Evolutionary conservation across 2,329 filamentous ascomycete genomes (phyloP), one percentile per base, ranked within the genome.

Genomic region (Fusarium tupiense): DNA sequence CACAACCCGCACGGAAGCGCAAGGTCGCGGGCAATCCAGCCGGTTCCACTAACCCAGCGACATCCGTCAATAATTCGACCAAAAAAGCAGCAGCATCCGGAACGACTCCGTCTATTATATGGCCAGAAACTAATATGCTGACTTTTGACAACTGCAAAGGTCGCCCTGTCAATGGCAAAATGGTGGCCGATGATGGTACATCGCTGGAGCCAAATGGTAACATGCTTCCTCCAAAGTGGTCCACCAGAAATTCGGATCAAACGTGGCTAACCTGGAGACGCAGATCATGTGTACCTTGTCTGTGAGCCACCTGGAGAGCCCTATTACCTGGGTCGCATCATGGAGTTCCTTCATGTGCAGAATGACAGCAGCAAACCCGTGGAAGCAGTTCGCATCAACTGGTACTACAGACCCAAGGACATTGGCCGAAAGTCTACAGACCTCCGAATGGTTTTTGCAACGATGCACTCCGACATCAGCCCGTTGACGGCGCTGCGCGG

Each of bases 391-490:
- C 92, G 95, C 76, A 93, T 98, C 80, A 99, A 99, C 85, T 99
- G 96, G 96, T 98, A 96, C 84, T 98, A 98, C 83, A 91, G 96
- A 46, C 96, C 96, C 64, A 95, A 96, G 83, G 96, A 99, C 84
- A 97, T 98, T 80, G 94, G 94, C 76, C 94, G 95, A 77, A 96
- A 95, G 85, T 92, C 94, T 77, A 92, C 93, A 82, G 96, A 99
- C 86, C 96, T 94, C 68, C 93, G 96, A 71, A 88, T 96, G 78
- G 91, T 99, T 60, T 98, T 96, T 84, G 96, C 95, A 72, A 98
- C 96, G 37, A 99, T 99, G 96, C 96, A 99, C 84, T 98, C 96
- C 33, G 96, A 99, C 85, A 93, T 95, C 71, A 97, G 94, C 81
- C 96, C 96, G 66, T 88, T 99, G 78, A 95, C 95, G 58, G 94